phyloP scores from a whole-genome alignment of 2,329 filamentous ascomycete species.

The Colletotrichum sp. region DNA sequence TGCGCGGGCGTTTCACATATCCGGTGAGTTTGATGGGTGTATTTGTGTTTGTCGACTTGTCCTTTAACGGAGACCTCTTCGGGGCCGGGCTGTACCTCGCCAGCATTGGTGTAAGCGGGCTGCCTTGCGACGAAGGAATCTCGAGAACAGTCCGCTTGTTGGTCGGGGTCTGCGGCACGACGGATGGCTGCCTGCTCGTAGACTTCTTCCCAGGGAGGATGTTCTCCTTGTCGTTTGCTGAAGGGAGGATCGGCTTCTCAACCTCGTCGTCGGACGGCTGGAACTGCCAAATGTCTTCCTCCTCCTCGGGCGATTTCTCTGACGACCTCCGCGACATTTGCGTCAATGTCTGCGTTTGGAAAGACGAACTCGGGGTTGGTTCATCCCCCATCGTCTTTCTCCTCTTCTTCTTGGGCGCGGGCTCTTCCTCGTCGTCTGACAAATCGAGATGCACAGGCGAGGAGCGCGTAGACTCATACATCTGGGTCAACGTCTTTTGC shows the following conservation, averaged over 20 bases:
- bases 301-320: constrained; percentile 30
- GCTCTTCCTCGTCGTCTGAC: constrained; percentile 29
- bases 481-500: constrained; percentile 49
- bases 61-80: constrained; percentile 41
- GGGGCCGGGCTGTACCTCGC: constrained; percentile 39
- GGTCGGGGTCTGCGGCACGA: constrained; percentile 48
- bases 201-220: constrained; percentile 20
- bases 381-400: constrained; percentile 35
- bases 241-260: constrained; percentile 35
- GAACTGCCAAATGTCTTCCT: constrained; percentile 24
- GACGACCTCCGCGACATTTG: constrained; percentile 46
- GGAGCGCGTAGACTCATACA: constrained; percentile 38
- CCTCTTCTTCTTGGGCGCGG: constrained; percentile 10
- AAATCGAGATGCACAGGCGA: constrained; percentile 19
- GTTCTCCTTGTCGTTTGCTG: constrained; percentile 39
- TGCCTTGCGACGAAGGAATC: constrained; percentile 50
- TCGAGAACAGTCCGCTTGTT: constrained; percentile 35
- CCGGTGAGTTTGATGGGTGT: constrained; percentile 6
- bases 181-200: constrained; percentile 30
- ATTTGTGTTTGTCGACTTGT: constrained; percentile 31
- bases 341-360: constrained; percentile 47
- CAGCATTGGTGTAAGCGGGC: constrained; percentile 44
- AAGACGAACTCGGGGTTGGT: constrained; percentile 30
- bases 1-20: constrained; percentile 28
- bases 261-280: constrained; percentile 44